Evolutionary conservation across 345 rosid genomes (phyloP), one percentile per base, ranked within the genome.

Genomic region (Camelina neglecta): DNA sequence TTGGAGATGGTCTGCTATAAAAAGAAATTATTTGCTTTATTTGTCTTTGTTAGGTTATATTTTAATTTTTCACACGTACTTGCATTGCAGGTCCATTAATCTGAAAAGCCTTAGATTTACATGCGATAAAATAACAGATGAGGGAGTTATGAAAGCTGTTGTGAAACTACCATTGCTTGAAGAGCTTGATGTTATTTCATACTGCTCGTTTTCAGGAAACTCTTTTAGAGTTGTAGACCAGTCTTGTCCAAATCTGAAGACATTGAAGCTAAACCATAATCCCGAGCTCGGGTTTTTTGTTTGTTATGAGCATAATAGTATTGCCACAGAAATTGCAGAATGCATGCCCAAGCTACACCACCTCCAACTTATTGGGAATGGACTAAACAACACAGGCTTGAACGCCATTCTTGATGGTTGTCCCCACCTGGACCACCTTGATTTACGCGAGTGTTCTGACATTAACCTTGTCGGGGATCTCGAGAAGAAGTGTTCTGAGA

Each of bases 71-170:
- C 41, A 8, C 11, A 38, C 41, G 41, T 38, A 38, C 41, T 18
- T 18, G 18, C 18, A 18, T 38, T 38, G 41, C 41, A 7, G n/a
- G 15, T 42, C 47, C 11, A 42, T 13, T 42, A 42, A 11, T 3
- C 15, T 42, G 11, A 42, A n/a, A 42, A 10, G 5, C 15, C 47
- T 42, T 42, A 42, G 47, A 42, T 13, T 42, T 24, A 2, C 26
- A 24, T 24, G 3, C 26, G 1, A 24, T 24, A 24, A 24, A 2
- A 24, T 24, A 24, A 24, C 26, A 2, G 83, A 80, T 35, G 74
- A 75, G 38, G 90, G 85, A 49, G 60, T 86, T 51, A 35, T 15
- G 2, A 74, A 67, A 76, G 83, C 82, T 29, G 85, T 83, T 49
- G 21, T 38, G 49, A 42, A 42, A 42, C 13, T 42, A 11, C 47